These are phyloP conservation scores for Russula sp. DNA, from an alignment of 768 basidiomycete species.

Conservation along the genomic window DNA sequence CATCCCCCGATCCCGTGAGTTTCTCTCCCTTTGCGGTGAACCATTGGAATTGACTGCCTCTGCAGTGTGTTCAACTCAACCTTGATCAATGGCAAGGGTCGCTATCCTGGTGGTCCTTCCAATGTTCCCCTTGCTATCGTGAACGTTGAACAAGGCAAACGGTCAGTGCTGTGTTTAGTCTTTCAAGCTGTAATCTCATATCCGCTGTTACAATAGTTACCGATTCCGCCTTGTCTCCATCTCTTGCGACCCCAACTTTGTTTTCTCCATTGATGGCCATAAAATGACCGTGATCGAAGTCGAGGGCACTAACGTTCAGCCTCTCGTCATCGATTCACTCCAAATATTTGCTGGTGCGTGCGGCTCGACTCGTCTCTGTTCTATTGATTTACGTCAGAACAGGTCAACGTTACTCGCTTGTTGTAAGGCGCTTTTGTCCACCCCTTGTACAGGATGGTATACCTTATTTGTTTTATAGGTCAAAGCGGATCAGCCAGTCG, in stretches of 20 bases:
- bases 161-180: constrained; percentile 3
- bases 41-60: not conserved
- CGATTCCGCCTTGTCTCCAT: constrained; percentile 22
- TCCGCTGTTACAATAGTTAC: constrained; percentile 3
- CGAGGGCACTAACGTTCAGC: constrained; percentile 31
- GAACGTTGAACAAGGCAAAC: not conserved
- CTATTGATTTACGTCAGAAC: not conserved
- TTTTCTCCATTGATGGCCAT: constrained; percentile 35
- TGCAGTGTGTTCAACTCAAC: constrained; percentile 29
- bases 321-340: constrained; percentile 33
- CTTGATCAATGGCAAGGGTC: constrained; percentile 44
- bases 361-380: not conserved
- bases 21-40: not conserved
- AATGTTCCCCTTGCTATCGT: constrained; percentile 10
- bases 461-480: constrained; percentile 22
- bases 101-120: constrained; percentile 26
- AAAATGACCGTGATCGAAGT: constrained; percentile 37
- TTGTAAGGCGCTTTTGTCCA: constrained; percentile 17
- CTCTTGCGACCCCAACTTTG: constrained; percentile 31
- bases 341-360: constrained; percentile 35
- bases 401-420: constrained; percentile 26
- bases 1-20: not conserved
- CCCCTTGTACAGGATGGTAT: not conserved
- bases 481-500: constrained; percentile 35
- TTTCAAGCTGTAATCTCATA: not conserved